Evolutionary conservation across 1,284 basidiomycete species (phyloP).

Genomic region (Uromyces viciae-fabae): DNA sequence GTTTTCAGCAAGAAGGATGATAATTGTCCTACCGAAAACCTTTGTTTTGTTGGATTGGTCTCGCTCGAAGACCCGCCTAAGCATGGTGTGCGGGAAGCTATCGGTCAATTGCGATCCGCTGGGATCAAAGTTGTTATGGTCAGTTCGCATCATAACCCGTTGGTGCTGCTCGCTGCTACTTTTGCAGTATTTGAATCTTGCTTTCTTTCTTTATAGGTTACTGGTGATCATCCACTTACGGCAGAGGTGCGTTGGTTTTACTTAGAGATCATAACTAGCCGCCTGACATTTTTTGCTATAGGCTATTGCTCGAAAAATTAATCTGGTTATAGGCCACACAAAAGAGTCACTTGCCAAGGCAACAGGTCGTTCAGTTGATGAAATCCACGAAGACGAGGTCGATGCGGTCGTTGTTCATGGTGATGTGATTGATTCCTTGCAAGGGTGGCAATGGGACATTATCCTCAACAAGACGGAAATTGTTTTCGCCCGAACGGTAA

Average conservation of each 20-base stretch:
- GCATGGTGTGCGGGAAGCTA: slow-evolving; percentile 67
- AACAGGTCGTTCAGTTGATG: slow-evolving; percentile 61
- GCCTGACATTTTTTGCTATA: neutral
- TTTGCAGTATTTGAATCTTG: too few relatives aligned
- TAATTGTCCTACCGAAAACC: slow-evolving; percentile 61
- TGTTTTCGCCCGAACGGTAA: slow-evolving; percentile 64
- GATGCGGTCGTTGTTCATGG: slow-evolving; percentile 66
- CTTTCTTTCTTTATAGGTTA: slow-evolving; percentile 13
- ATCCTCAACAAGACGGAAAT: slow-evolving; percentile 67
- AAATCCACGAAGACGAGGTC: slow-evolving; percentile 67
- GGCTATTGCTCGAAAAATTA: slow-evolving; percentile 68
- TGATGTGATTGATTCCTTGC: slow-evolving; percentile 56
- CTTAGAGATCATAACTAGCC: too few relatives aligned
- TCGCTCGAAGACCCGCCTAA: slow-evolving; percentile 69
- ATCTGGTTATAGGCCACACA: slow-evolving; percentile 61
- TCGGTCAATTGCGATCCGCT: slow-evolving; percentile 65
- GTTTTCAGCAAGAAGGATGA: slow-evolving; percentile 62
- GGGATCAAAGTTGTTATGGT: slow-evolving; percentile 72
- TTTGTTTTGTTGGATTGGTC: slow-evolving; percentile 65
- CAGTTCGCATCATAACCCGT: slow-evolving; percentile 55
- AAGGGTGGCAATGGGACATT: slow-evolving; percentile 61
- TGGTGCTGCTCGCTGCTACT: neutral
- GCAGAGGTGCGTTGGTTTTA: slow-evolving; percentile 44
- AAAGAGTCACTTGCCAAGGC: slow-evolving; percentile 63
- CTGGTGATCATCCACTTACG: slow-evolving; percentile 65